Evolutionary conservation across 2,329 filamentous ascomycete species (phyloP), one percentile per base, ranked within the genome.

Genomic region (Nigrospora sphaerica): DNA sequence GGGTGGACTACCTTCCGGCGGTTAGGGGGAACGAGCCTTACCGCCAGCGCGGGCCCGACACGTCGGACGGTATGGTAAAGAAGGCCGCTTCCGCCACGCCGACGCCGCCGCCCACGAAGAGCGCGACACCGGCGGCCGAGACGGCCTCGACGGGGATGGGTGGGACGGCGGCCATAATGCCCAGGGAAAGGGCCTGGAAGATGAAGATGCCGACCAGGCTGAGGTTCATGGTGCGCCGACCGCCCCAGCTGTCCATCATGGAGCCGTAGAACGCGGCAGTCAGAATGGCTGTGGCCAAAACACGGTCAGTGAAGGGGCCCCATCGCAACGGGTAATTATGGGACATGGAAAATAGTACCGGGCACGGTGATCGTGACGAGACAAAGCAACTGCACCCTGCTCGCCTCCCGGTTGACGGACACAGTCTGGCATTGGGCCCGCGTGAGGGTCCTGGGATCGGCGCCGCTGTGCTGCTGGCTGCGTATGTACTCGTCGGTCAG

Each of bases 21-120:
- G 7, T 12, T 13, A 4, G 12, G 33, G n/a, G 10, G 33, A 16
- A 9, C 3, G 12, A 35, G 10, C 12, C 45, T 44, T 36, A 49
- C 48, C 45, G 32, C 45, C 48, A 47, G 14, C 32, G 23, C 12
- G 42, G 19, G 12, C 33, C n/a, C 4, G 45, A 31, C 9, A 49
- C 18, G 32, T 49, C 42, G 5, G 41, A 36, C 17, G 47, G 37
- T 3, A 42, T 47, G 23, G 42, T 45, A 16, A 49, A 47, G 5
- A 47, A 41, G 32, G 45, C 41, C 6, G 48, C 48, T 32, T 49
- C 48, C 7, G 19, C 41, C 4, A 49, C 39, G 7, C 48, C 39
- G 33, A 47, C n/a, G 12, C 45, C 48, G 7, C 45, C 48, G 6
- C 45, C 48, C 3, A 47, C 28, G 12, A 47, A 33, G 12, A 49